Evolutionary conservation across 2,329 filamentous ascomycete genomes (phyloP), one percentile per base, ranked within the genome.

Genomic region (Xylaria sp.): DNA sequence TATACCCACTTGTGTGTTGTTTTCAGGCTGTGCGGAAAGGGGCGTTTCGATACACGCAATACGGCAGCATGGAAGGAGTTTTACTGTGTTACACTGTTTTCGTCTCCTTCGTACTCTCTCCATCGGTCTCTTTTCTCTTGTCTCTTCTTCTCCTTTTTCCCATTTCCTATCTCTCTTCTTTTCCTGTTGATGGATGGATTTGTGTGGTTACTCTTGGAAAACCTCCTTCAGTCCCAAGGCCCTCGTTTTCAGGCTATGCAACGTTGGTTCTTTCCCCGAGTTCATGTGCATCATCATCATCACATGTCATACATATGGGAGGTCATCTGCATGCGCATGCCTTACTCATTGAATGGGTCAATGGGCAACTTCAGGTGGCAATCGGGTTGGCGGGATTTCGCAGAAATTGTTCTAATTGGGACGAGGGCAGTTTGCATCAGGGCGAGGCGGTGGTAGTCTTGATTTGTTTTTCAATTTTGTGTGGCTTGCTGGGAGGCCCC

Each of bases 1-100:
- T 61, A 63, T 63, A 63, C 61, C 61, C 61, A 51, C 46, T 55
- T 58, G 49, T 58, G 44, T 62, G 54, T 54, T 44, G 19, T 55
- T 56, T 54, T 51, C 54, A 58, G 52, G 55, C 58, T 58, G 46
- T 59, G 52, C 34, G 55, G 59, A 18, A 48, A 46, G 55, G 50
- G 52, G 55, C 52, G 58, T 59, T 58, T 61, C 58, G 51, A 62
- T 64, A 64, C 55, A 62, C 57, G 59, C 59, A 58, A 55, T 54
- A 59, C 47, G 62, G 62, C 57, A 63, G 62, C 62, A 63, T 63
- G 62, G 62, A 59, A 56, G 63, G 63, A 63, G 58, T 63, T 63
- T 54, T 30, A 30, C n/a, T 30, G 8, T 23, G 39, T 54, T 56
- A 63, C 50, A 57, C 23, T 18, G 47, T 44, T 19, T 35, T 48